These are phyloP conservation scores for Melanomma pulvis-pyrius DNA, from an alignment of 495 filamentous ascomycete species.

Conservation along the genomic window DNA sequence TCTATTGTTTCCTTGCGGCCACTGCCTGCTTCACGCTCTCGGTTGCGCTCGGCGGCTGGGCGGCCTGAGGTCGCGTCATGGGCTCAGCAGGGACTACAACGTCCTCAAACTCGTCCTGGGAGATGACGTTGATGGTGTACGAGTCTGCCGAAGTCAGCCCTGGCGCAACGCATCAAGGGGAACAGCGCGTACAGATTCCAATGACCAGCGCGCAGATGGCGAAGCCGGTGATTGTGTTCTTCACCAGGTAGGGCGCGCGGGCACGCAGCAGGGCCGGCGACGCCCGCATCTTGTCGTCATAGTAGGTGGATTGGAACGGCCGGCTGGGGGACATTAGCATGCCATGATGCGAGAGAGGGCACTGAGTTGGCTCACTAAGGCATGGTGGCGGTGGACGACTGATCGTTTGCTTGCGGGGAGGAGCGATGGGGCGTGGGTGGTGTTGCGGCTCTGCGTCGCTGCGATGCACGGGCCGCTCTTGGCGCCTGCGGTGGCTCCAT, in stretches of 20 bases:
- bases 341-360: background rate
- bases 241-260: conserved; percentile 86
- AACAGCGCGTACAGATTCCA: conserved; percentile 71
- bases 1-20: conserved; percentile 19
- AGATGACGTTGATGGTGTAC: conserved; percentile 85
- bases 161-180: background rate
- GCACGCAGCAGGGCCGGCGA: conserved; percentile 85
- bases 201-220: conserved; percentile 69
- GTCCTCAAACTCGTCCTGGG: conserved; percentile 98
- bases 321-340: conserved; percentile 52
- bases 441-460: conserved; percentile 31
- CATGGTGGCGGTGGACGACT: conserved; percentile 26
- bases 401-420: background rate
- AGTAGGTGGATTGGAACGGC: conserved; percentile 76
- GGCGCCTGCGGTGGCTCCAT: background rate
- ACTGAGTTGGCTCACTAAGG: conserved; percentile 34
- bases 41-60: background rate
- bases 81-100: conserved; percentile 57
- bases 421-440: conserved; percentile 4
- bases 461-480: background rate
- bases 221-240: conserved; percentile 77
- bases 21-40: conserved; percentile 21
- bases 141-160: conserved; percentile 61
- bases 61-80: conserved; percentile 18
- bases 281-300: conserved; percentile 79